Evolutionary conservation across 768 basidiomycete species (phyloP).

Genomic region (Dendrothele bispora): DNA sequence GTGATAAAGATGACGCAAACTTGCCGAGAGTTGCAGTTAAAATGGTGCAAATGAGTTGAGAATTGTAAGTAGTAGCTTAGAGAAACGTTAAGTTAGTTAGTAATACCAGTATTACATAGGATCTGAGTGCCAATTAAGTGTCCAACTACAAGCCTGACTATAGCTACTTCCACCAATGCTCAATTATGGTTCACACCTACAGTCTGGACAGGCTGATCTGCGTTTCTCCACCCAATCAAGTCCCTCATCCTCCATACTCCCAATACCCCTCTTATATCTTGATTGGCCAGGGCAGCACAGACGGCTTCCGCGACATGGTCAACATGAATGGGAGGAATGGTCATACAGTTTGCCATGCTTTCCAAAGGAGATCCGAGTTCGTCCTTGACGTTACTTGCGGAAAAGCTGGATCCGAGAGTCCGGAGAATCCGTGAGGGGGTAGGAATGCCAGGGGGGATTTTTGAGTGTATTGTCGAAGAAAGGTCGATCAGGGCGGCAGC

Average conservation of each 20-base stretch:
- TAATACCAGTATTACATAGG: no score
- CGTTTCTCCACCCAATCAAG: conserved; percentile 73
- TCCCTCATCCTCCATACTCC: conserved; percentile 74
- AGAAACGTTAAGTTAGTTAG: no score
- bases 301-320: conserved; percentile 92
- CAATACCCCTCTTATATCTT: conserved; percentile 61
- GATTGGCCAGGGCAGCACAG: conserved; percentile 56
- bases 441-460: conserved; percentile 54
- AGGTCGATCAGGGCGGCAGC: conserved; percentile 82
- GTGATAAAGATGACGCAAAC: no score
- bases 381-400: conserved; percentile 22
- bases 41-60: no score
- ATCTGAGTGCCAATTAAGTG: no score
- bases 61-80: no score
- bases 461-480: conserved; percentile 70
- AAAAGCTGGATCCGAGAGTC: conserved; percentile 35
- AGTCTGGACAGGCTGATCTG: no score
- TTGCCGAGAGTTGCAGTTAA: no score
- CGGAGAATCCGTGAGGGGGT: conserved; percentile 68
- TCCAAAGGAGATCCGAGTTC: conserved; percentile 44
- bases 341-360: conserved; percentile 75
- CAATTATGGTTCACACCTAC: no score
- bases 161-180: not conserved
- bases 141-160: no score
- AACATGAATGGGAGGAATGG: conserved; percentile 91